phyloP scores from a whole-genome alignment of 352 stramenopile species.

The Phytopythium kandeliae region DNA sequence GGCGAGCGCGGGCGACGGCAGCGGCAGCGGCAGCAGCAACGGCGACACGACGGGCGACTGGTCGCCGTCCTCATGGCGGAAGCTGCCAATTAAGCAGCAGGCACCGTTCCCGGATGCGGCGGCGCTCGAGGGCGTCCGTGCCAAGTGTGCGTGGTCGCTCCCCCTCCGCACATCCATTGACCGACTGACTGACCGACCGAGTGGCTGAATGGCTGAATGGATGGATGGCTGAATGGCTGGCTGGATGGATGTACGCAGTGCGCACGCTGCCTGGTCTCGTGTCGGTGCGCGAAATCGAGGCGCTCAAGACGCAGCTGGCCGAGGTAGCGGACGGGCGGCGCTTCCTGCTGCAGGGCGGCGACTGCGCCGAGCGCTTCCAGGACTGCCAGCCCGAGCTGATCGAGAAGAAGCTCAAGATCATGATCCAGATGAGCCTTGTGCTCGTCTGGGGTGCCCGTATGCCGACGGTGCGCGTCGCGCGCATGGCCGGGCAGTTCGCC shows the following conservation, averaged over 20 bases:
- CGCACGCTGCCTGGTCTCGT: constrained; percentile 88
- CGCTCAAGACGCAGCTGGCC: constrained; percentile 87
- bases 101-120: constrained; percentile 60
- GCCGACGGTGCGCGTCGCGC: constrained; percentile 94
- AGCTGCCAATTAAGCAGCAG: constrained; percentile 81
- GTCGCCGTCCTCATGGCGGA: constrained; percentile 69
- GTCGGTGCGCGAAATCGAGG: constrained; percentile 94
- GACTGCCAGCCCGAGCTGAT: constrained; percentile 85
- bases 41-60: constrained; percentile 19
- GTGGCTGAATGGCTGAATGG: no score
- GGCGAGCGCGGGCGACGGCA: constrained; percentile 1
- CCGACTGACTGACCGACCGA: constrained; percentile 4
- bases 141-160: constrained; percentile 44
- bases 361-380: constrained; percentile 97
- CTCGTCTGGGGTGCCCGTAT: constrained; percentile 97
- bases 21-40: no score
- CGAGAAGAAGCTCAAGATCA: constrained; percentile 92
- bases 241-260: constrained; percentile 39
- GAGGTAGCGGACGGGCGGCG: constrained; percentile 94
- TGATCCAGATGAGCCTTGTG: constrained; percentile 97
- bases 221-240: no score
- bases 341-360: constrained; percentile 97
- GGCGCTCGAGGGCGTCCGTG: constrained; percentile 64
- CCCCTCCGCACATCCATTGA: background rate
- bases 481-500: constrained; percentile 98